phyloP scores from a whole-genome alignment of 2,329 filamentous ascomycete species.

The Fusarium sp. region DNA sequence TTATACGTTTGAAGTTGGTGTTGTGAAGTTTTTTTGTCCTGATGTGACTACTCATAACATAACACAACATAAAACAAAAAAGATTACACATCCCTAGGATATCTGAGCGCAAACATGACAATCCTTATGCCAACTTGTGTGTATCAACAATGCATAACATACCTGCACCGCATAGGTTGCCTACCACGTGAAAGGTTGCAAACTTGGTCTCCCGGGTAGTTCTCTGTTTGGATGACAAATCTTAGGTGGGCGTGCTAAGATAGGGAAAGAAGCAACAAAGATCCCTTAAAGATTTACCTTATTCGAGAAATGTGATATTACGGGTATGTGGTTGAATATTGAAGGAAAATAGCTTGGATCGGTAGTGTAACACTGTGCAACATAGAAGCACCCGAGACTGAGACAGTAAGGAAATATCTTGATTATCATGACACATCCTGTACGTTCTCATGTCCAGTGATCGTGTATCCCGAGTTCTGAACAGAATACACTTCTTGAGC shows the following conservation, averaged over 20 bases:
- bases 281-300: no score
- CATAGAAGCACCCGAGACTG: not conserved
- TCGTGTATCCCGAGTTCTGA: not conserved
- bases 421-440: conserved; percentile 12
- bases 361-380: conserved; percentile 10
- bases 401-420: not conserved
- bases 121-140: not conserved
- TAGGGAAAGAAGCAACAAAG: no score
- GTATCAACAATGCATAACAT: conserved; percentile 42
- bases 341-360: not conserved
- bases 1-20: no score
- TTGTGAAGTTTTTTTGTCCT: no score
- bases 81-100: not conserved
- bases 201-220: conserved; percentile 4
- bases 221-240: conserved; percentile 13
- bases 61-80: not conserved
- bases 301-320: not conserved
- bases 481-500: not conserved
- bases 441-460: not conserved
- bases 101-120: no score
- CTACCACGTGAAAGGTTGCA: conserved; percentile 44
- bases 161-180: conserved; percentile 37
- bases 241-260: not conserved
- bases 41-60: no score
- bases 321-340: not conserved